These are phyloP conservation scores for Coemansia brasiliensis DNA, from an alignment of 192 early-diverging fungal species.

Conservation along the genomic window DNA sequence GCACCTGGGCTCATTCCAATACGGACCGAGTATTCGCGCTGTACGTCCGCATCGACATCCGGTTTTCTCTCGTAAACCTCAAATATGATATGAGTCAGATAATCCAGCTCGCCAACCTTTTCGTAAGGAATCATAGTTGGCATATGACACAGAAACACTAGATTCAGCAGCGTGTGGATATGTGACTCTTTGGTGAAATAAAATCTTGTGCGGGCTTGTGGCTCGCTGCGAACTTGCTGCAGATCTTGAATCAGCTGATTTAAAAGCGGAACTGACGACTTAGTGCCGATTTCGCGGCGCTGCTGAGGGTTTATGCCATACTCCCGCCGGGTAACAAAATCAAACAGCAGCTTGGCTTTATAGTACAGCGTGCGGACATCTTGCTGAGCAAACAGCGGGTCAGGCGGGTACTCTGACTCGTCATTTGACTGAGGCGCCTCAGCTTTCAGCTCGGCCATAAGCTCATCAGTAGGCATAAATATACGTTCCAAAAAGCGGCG, in stretches of 20 bases:
- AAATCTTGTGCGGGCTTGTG: constrained; percentile 62
- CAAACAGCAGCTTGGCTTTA: constrained; percentile 83
- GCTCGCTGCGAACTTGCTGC: constrained; percentile 14
- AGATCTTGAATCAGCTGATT: constrained; percentile 79
- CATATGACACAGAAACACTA: constrained; percentile 84
- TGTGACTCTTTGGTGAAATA: constrained; percentile 98
- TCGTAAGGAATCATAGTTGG: constrained; percentile 66
- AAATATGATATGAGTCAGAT: constrained; percentile 96
- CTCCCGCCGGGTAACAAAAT: constrained; percentile 91
- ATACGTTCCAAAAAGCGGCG: constrained; percentile 78
- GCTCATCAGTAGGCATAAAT: constrained; percentile 52
- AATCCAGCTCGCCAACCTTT: constrained; percentile 87
- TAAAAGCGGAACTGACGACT: constrained; percentile 75
- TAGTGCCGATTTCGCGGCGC: constrained; percentile 81
- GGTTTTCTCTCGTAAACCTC: constrained; percentile 88
- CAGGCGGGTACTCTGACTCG: constrained; percentile 41
- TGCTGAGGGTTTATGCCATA: constrained; percentile 86
- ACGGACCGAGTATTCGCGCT: constrained; percentile 83
- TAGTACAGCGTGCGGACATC: constrained; percentile 72
- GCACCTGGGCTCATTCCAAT: constrained; percentile 90
- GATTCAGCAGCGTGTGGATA: constrained; percentile 88
- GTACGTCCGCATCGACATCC: constrained; percentile 36
- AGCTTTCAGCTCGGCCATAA: constrained; percentile 10
- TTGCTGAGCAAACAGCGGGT: constrained; percentile 52
- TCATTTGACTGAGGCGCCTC: background rate